These are phyloP conservation scores for Corymbia maculata DNA, from an alignment of 345 rosid species.

Conservation along the genomic window DNA sequence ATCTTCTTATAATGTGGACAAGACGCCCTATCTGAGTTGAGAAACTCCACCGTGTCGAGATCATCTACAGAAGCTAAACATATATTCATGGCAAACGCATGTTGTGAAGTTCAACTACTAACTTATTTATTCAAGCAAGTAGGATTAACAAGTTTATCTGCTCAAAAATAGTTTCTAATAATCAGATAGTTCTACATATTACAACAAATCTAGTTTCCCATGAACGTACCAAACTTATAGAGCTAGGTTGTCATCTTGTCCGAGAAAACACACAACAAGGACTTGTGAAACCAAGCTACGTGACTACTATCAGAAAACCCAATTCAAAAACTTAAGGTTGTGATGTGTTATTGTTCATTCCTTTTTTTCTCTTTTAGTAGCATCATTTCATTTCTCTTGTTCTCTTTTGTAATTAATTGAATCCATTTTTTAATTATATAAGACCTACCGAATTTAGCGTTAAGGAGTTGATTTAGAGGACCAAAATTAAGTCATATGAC, in stretches of 20 bases:
- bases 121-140: too few species aligned
- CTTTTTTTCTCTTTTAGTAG: not conserved
- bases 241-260: not conserved
- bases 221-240: not conserved
- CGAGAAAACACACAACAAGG: not conserved
- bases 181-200: fast-evolving
- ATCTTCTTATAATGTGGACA: not conserved
- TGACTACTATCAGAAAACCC: fast-evolving
- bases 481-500: not conserved
- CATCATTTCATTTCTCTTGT: not conserved
- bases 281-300: not conserved
- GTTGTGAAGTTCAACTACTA: not conserved
- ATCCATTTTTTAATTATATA: not conserved
- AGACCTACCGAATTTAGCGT: fast-evolving
- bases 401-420: not conserved
- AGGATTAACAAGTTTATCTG: fast-evolving
- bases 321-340: not conserved
- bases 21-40: not conserved
- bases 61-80: not conserved
- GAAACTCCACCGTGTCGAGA: not conserved
- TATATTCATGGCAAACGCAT: not conserved
- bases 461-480: not conserved
- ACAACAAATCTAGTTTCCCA: not conserved
- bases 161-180: too few species aligned
- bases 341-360: not conserved